phyloP scores from a whole-genome alignment of 164 flowering plant genomes.

The Kingdonia uniflora region DNA sequence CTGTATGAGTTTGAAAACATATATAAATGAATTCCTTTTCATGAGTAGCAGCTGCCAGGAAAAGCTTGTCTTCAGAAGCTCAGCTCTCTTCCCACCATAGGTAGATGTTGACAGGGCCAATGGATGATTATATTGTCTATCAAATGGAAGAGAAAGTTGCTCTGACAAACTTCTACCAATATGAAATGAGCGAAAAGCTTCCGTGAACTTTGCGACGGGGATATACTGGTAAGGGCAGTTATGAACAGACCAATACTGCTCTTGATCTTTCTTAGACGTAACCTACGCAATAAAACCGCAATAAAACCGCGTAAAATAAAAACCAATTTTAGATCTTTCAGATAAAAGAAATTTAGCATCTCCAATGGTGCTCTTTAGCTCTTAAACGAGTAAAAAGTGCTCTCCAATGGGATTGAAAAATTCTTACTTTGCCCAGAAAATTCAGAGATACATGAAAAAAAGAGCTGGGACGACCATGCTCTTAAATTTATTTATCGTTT shows the following conservation, averaged over 20 bases:
- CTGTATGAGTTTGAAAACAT: constrained; percentile 86
- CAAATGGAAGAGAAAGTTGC: constrained; percentile 62
- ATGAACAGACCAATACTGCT: constrained; percentile 82
- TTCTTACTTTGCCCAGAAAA: too few species aligned
- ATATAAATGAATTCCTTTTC: constrained; percentile 88
- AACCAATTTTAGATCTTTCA: neutral
- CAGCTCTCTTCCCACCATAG: constrained; percentile 60
- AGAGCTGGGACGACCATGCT: too few species aligned
- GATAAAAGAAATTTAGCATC: neutral
- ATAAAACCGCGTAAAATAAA: constrained; percentile 3
- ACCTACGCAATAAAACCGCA: constrained; percentile 40
- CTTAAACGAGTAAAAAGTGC: too few species aligned
- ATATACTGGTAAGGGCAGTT: constrained; percentile 55
- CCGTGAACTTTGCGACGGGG: constrained; percentile 68
- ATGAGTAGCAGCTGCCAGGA: constrained; percentile 78
- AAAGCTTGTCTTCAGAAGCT: constrained; percentile 71
- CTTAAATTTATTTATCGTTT: too few species aligned
- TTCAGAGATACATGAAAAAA: too few species aligned
- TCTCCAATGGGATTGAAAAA: too few species aligned
- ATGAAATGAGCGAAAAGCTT: constrained; percentile 62
- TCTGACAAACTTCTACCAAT: constrained; percentile 48
- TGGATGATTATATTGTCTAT: constrained; percentile 71
- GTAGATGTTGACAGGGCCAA: constrained; percentile 71
- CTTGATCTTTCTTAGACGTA: constrained; percentile 85
- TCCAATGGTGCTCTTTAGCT: too few species aligned